These are phyloP conservation scores for Trichoderma sp. DNA, from an alignment of 2,329 filamentous ascomycete species.

Conservation along the genomic window DNA sequence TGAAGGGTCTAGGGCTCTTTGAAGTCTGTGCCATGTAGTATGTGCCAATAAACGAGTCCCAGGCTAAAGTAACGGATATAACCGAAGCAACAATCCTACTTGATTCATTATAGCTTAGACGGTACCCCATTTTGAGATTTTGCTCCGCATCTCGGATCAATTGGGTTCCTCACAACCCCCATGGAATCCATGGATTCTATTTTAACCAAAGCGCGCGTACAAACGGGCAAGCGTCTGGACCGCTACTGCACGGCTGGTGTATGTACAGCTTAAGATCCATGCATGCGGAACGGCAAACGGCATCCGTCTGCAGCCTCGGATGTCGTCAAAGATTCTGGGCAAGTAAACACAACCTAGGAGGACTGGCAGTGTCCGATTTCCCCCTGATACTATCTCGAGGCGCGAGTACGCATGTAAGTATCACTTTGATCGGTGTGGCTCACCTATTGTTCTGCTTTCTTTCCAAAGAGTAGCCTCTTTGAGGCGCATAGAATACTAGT, in stretches of 20 bases:
- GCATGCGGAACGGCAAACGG: conserved; percentile 10
- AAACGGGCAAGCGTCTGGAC: background rate
- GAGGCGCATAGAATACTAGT: background rate
- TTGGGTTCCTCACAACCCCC: background rate
- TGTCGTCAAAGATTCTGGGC: background rate
- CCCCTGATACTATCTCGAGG: background rate
- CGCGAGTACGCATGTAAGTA: too few relatives aligned
- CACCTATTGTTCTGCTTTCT: background rate
- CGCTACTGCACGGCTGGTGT: background rate
- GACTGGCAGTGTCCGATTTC: background rate
- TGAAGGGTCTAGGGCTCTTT: background rate
- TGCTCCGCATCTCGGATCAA: background rate
- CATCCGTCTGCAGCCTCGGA: conserved; percentile 4
- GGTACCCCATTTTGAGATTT: background rate
- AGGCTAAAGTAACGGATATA: background rate
- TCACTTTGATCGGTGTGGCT: background rate
- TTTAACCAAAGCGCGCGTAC: background rate
- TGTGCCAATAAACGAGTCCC: background rate
- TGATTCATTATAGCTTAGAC: background rate
- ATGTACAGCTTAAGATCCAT: background rate
- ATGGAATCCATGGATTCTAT: background rate
- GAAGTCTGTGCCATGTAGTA: background rate
- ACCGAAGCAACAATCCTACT: background rate
- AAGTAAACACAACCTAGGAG: background rate
- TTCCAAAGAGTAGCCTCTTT: background rate